Evolutionary conservation across 2,329 filamentous ascomycete species (phyloP), one percentile per base, ranked within the genome.

Genomic region (Lithohypha guttulata): DNA sequence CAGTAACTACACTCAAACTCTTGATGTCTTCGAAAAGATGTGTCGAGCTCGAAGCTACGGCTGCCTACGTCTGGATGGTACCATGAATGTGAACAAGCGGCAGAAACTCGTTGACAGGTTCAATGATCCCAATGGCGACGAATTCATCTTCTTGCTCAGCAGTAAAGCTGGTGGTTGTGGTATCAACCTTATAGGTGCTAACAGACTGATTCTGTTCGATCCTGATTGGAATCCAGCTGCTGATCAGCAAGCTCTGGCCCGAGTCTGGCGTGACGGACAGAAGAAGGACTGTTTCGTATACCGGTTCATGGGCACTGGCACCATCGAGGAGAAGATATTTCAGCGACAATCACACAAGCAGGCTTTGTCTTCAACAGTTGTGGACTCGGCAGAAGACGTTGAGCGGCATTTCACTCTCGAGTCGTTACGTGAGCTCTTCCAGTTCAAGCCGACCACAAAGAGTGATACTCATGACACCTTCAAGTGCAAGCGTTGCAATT

Each of bases 241-340:
- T 0, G 80, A 84, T 51, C 62, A 80, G 14, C 80, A 84, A 55
- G 79, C 80, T 6, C 83, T 84, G 77, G 80, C 79, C 9, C 74
- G 80, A 10, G 79, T 84, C 32, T 79, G 84, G 53, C 71, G 80
- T 34, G 78, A 83, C 49, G 80, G 91, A 0, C 91, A 98, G 61
- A 96, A 93, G 71, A 98, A 98, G 58, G 91, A 98, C 55, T 98
- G 91, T 56, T 98, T 98, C 53, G 91, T 98, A 11, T 98, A 98
- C 60, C 83, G 91, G n/a, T 98, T 98, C 64, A 98, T 98, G 53
- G 84, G 87, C 0, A 96, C 93, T 0, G 91, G 91, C 3, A 95
- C 87, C 0, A 98, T 98, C 45, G 91, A 98, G 57, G 91, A 98
- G 62, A 98, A 98, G 65, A 95, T 98, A 51, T 98, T 98, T 65